Evolutionary conservation across 2,329 filamentous ascomycete species (phyloP), one percentile per base, ranked within the genome.

Genomic region (Pseudogymnoascus sp.): DNA sequence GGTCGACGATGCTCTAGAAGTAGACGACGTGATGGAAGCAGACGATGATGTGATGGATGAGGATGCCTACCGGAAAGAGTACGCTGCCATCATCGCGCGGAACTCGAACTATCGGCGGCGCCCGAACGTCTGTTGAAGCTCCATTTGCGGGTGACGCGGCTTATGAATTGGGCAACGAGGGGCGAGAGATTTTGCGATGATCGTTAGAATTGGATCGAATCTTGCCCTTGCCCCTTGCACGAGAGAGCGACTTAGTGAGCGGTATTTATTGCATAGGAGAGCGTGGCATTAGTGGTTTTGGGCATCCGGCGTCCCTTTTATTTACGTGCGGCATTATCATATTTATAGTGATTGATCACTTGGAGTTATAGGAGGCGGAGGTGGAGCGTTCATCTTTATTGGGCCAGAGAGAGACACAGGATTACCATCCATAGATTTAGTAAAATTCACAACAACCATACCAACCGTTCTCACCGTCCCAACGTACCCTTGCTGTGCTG

Each of bases 361-460:
- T 55, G 28, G 49, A 35, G 28, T 33, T 35, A 6, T 12, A 7
- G 49, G 28, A 7, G 49, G 49, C 28, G n/a, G n/a, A 55, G 49
- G 49, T 55, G 49, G 49, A 55, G 49, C 49, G 28, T 4, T 55
- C 25, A 14, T 28, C 28, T 14, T 55, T 55, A 55, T 33, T 55
- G 28, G 49, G 28, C 28, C 9, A 35, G 49, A 55, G 49, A 55
- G 9, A 55, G 28, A 55, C n/a, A 22, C 49, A 19, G 49, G 49
- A 55, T 55, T 55, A 55, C 11, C 49, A 55, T 55, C 49, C 49
- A 55, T 35, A 55, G 49, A 55, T 55, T 55, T 55, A 55, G 49
- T 55, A 55, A 55, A 12, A 28, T 35, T 55, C 49, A 55, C 28
- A 55, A 55, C n/a, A 12, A 55, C 28, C 49, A 33, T 55, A 33